Evolutionary conservation across 2,329 filamentous ascomycete species (phyloP).

Genomic region (Colletotrichum phormii): DNA sequence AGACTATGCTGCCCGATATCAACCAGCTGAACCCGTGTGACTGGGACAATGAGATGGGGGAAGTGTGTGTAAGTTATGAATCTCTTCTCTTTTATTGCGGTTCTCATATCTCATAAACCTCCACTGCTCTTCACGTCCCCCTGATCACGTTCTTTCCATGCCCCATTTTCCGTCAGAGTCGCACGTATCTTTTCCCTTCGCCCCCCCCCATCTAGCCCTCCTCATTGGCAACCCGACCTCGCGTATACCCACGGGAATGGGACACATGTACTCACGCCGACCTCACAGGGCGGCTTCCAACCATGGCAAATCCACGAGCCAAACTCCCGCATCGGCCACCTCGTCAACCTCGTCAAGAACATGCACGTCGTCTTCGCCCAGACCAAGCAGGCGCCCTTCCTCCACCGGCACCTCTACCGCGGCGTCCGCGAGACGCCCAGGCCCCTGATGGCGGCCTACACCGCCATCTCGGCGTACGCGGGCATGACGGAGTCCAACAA

Average conservation of each 20-base stretch:
- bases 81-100: neutral
- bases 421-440: slow-evolving; percentile 48
- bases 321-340: slow-evolving; percentile 48
- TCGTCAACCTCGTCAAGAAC: slow-evolving; percentile 46
- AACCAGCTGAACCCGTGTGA: neutral
- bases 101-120: neutral
- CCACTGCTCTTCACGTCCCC: neutral
- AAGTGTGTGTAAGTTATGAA: slow-evolving; percentile 13
- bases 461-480: slow-evolving; percentile 52
- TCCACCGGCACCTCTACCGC: slow-evolving; percentile 57
- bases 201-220: no score
- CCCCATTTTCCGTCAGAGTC: no score
- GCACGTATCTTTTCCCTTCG: neutral
- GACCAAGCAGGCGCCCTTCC: slow-evolving; percentile 52
- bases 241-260: neutral
- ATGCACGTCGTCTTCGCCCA: slow-evolving; percentile 50
- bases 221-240: neutral
- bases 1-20: slow-evolving; percentile 14
- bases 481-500: slow-evolving; percentile 51
- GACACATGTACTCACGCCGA: neutral
- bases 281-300: slow-evolving; percentile 14
- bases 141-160: neutral
- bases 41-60: slow-evolving; percentile 16
- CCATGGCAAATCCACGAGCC: slow-evolving; percentile 49
- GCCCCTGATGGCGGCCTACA: slow-evolving; percentile 53